Evolutionary conservation across 768 basidiomycete genomes (phyloP).

Genomic region (Panaeolus papilionaceus): DNA sequence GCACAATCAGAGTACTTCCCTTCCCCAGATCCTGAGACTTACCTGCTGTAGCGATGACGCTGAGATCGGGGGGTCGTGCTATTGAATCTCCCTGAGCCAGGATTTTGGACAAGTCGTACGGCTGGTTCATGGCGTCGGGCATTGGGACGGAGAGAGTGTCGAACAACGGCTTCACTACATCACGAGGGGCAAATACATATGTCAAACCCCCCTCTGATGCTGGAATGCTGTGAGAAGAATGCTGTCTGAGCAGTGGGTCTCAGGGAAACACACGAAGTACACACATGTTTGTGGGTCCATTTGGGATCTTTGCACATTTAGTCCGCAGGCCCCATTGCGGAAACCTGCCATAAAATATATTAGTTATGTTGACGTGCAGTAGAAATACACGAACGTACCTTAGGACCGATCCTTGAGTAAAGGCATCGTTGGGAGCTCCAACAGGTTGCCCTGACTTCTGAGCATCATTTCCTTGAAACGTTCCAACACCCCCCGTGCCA

Average conservation of each 20-base stretch:
- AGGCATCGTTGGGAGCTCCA: background rate
- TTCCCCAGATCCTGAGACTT: background rate
- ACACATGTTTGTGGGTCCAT: constrained; percentile 38
- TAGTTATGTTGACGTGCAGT: background rate
- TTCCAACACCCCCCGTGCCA: constrained; percentile 44
- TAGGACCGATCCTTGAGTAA: constrained; percentile 30
- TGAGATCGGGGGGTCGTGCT: constrained; percentile 14
- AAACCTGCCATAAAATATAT: constrained; percentile 29
- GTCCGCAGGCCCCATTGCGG: constrained; percentile 49
- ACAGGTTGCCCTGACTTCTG: background rate
- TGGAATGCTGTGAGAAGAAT: constrained; percentile 13
- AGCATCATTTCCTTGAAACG: constrained; percentile 32
- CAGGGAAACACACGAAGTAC: constrained; percentile 18
- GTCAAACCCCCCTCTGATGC: constrained; percentile 21
- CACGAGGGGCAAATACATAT: constrained; percentile 44
- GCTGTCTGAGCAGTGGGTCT: background rate
- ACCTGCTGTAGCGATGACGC: constrained; percentile 23
- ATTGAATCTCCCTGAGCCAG: constrained; percentile 18
- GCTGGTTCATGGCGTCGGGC: constrained; percentile 30
- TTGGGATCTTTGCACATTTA: constrained; percentile 40
- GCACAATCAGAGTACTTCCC: background rate
- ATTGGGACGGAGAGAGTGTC: constrained; percentile 37
- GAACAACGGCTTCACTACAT: constrained; percentile 38
- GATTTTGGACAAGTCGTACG: constrained; percentile 22
- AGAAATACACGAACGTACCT: constrained; percentile 26